A percentile compares a stretch with the other conserved stretches of the same genome.
Conservation (phyloP, 495 filamentous ascomycete genomes). For the Neurospora hispaniola region DNA sequence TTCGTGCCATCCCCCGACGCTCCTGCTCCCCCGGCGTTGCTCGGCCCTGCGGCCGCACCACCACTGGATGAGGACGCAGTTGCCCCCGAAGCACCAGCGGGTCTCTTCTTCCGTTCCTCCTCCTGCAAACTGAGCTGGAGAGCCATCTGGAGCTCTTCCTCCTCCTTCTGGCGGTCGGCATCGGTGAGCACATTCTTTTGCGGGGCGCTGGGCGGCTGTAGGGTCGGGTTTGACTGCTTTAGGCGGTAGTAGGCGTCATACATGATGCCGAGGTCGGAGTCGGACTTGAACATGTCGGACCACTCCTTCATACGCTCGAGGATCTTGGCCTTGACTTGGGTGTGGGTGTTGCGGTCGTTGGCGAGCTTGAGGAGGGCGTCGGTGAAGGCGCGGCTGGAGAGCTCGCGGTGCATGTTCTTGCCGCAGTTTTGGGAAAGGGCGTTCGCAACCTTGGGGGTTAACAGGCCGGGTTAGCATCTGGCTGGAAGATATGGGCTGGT, state of each 20-base stretch:
- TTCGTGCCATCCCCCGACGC: slow-evolving; percentile 14
- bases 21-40: neutral
- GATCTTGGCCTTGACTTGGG: slow-evolving; percentile 94
- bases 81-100: slow-evolving; percentile 19
- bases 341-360: slow-evolving; percentile 88
- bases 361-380: slow-evolving; percentile 87
- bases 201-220: slow-evolving; percentile 87
- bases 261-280: slow-evolving; percentile 95
- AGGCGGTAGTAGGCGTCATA: slow-evolving; percentile 86
- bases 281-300: slow-evolving; percentile 84
- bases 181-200: slow-evolving; percentile 86
- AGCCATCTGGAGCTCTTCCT: slow-evolving; percentile 96
- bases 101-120: slow-evolving; percentile 44
- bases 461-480: neutral
- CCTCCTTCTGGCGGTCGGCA: slow-evolving; percentile 84
- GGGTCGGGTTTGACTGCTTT: slow-evolving; percentile 74
- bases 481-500: neutral
- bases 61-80: neutral
- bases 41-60: neutral
- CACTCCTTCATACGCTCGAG: slow-evolving; percentile 93
- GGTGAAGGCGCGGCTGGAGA: slow-evolving; percentile 90
- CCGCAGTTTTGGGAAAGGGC: slow-evolving; percentile 94
- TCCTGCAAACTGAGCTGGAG: slow-evolving; percentile 87
- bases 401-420: slow-evolving; percentile 78
- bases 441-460: slow-evolving; percentile 59